Evolutionary conservation across 116 monocot species (phyloP), one percentile per base, ranked within the genome.

Genomic region (Trichopus zeylanicus): DNA sequence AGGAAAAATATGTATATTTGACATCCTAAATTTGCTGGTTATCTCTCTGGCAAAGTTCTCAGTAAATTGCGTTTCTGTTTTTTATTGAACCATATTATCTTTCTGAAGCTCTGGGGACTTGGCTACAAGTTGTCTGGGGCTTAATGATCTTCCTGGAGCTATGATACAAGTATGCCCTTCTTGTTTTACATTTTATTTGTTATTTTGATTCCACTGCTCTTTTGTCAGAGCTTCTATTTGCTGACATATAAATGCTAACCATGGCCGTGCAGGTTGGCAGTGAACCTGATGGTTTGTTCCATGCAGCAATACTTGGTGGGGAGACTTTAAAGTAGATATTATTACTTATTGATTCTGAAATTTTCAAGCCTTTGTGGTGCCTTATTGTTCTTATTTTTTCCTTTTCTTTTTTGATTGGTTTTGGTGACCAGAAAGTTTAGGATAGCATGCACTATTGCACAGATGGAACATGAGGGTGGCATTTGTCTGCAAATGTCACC

Each of bases 121-220:
- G 81, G 75, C 91, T 29, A 75, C 91, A 46, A 98, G 97, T 72
- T 98, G 88, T 72, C 65, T 98, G 54, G 97, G 91, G 33, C 91
- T 98, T 72, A 98, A 98, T 79, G 97, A 98, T 82, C 84, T 98
- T 67, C 97, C 97, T 51, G 97, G 97, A 67, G 88, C 97, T 34
- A 98, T 98, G 97, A 98, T 98, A 77, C 97, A 98, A 65, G 95
- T 97, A 69, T 47, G 61, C 7, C 11, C 26, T 29, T 23, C 31
- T 15, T 47, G 35, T 18, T 21, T 42, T n/a, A 13, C 13, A 42
- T 13, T 34, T 57, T 48, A 39, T 39, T 64, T n/a, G n/a, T n/a
- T n/a, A n/a, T n/a, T n/a, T n/a, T n/a, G n/a, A n/a, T n/a, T n/a
- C n/a, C n/a, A n/a, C n/a, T n/a, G n/a, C n/a, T n/a, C n/a, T n/a